Conservation (phyloP, 2,329 filamentous ascomycete genomes). For the Apiospora phragmitis region DNA sequence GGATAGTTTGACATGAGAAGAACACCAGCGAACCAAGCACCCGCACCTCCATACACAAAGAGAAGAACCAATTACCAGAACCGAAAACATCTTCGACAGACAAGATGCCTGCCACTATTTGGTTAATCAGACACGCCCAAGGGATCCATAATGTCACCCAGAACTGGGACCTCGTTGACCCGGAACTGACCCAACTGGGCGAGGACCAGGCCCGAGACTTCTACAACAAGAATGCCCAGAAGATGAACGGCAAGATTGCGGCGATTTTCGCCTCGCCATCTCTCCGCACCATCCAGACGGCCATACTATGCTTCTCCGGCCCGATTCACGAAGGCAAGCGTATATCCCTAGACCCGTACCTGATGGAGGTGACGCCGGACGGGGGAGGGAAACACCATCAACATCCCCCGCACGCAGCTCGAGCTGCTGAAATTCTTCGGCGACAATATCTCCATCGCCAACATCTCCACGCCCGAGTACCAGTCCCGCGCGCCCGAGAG, state of each 20-base stretch:
- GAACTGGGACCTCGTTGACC: background rate
- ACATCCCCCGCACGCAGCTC: background rate
- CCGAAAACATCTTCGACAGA: background rate
- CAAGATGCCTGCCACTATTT: background rate
- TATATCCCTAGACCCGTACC: background rate
- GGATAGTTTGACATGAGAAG: background rate
- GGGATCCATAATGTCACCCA: background rate
- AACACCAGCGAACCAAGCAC: background rate
- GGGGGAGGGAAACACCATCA: accelerated
- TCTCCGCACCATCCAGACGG: background rate
- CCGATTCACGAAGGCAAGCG: background rate
- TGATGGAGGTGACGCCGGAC: background rate
- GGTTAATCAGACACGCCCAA: background rate
- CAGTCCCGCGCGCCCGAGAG: background rate
- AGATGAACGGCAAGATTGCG: background rate
- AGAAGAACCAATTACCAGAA: background rate
- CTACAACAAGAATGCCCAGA: background rate
- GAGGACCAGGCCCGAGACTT: background rate
- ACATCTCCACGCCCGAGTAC: background rate
- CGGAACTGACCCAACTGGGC: background rate
- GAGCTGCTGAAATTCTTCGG: background rate
- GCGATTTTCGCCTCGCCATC: background rate
- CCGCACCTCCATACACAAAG: background rate
- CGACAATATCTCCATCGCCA: background rate
- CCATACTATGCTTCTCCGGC: background rate